Conservation (phyloP, 768 basidiomycete genomes). For the Lentinula sp. region DNA sequence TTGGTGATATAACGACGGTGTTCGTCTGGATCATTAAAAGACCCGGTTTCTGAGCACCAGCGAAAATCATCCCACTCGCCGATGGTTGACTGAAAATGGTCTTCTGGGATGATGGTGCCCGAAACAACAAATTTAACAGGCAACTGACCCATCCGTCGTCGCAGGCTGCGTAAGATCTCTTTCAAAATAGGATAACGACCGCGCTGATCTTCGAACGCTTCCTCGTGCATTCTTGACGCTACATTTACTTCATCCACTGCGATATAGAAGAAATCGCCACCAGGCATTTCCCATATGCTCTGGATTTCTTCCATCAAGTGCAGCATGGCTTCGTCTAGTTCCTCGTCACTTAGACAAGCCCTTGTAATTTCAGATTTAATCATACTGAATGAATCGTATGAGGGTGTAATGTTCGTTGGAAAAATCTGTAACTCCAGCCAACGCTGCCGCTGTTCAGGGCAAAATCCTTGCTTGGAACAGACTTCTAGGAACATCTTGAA, state of each 20-base stretch:
- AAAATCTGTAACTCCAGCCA: background rate
- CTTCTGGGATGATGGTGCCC: conserved; percentile 1
- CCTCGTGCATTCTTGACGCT: background rate
- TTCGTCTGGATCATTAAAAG: conserved; percentile 1
- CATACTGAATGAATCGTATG: background rate
- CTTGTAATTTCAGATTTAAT: background rate
- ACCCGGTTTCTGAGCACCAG: conserved; percentile 8
- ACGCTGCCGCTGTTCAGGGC: background rate
- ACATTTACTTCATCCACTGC: conserved; percentile 5
- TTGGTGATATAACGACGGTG: background rate
- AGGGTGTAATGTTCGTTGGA: background rate
- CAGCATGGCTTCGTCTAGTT: background rate
- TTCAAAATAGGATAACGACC: conserved; percentile 4
- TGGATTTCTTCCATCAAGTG: background rate
- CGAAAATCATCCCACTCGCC: conserved; percentile 5
- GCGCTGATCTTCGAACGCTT: background rate
- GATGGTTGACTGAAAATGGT: background rate
- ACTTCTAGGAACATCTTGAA: background rate
- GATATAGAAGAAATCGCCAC: background rate
- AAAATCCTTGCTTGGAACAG: background rate
- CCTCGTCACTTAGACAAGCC: background rate
- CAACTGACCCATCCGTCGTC: background rate
- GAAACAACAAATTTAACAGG: conserved; percentile 1
- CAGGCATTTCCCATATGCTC: background rate
- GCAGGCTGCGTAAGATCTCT: background rate